phyloP scores from a whole-genome alignment of 495 filamentous ascomycete genomes.

The Trichoderma reesei region DNA sequence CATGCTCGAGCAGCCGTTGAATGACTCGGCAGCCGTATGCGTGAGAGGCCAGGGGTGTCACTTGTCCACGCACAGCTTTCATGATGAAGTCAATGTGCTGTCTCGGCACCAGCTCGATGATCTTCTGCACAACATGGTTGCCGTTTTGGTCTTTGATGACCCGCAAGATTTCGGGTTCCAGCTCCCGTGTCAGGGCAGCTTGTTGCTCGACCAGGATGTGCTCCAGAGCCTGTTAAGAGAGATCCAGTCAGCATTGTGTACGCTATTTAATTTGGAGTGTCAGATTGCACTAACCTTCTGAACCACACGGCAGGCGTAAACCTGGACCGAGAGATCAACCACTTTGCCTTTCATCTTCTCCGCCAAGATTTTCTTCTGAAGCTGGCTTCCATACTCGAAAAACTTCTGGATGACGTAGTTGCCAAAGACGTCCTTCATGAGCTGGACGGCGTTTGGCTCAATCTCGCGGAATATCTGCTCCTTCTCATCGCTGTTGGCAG shows the following conservation, averaged over 20 bases:
- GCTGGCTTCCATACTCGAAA: conserved; percentile 92
- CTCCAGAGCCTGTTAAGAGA: conserved; percentile 65
- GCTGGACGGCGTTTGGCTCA: conserved; percentile 65
- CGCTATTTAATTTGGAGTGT: background rate
- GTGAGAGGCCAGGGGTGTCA: conserved; percentile 69
- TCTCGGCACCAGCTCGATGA: conserved; percentile 75
- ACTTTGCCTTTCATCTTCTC: conserved; percentile 81
- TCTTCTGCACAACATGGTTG: conserved; percentile 95
- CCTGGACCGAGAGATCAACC: conserved; percentile 67
- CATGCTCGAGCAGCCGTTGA: conserved; percentile 84
- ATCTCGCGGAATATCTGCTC: conserved; percentile 89
- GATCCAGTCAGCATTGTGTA: conserved; percentile 11
- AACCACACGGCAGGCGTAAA: conserved; percentile 94
- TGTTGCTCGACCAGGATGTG: conserved; percentile 88
- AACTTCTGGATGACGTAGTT: conserved; percentile 99
- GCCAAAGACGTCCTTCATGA: conserved; percentile 95
- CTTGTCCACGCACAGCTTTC: conserved; percentile 69
- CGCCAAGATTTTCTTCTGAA: conserved; percentile 81
- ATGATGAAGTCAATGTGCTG: conserved; percentile 85
- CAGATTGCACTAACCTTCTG: conserved; percentile 56
- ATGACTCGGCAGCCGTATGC: conserved; percentile 85
- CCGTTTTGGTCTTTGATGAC: conserved; percentile 88
- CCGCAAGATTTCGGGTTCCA: conserved; percentile 65
- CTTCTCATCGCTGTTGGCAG: conserved; percentile 94
- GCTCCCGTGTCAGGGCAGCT: conserved; percentile 70